These are phyloP conservation scores for Chalciporus piperatus DNA, from an alignment of 768 basidiomycete genomes.

Conservation along the genomic window DNA sequence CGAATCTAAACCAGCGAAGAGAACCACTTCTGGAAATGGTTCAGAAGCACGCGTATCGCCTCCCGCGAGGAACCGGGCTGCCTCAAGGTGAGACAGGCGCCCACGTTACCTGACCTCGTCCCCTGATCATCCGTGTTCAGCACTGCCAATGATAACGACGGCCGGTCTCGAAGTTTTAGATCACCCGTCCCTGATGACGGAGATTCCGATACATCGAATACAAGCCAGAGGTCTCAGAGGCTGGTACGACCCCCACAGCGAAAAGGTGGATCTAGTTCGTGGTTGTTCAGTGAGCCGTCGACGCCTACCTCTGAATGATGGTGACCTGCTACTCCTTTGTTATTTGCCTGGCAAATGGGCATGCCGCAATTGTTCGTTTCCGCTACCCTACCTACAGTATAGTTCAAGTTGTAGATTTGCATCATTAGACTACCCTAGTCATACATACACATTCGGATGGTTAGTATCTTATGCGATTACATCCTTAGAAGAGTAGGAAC, in stretches of 20 bases:
- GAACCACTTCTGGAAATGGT: neutral
- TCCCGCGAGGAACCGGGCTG: conserved; percentile 17
- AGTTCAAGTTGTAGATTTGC: neutral
- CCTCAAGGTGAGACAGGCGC: conserved; percentile 12
- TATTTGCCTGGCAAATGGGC: too few relatives aligned
- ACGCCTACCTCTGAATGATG: conserved; percentile 5
- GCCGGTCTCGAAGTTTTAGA: conserved; percentile 14
- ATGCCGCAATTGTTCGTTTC: neutral
- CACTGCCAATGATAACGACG: neutral
- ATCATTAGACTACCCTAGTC: neutral
- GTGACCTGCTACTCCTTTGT: neutral
- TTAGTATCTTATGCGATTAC: too few relatives aligned
- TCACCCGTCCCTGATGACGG: neutral
- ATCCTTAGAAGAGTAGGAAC: too few relatives aligned
- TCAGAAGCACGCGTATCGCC: conserved; percentile 7
- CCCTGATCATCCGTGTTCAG: conserved; percentile 1
- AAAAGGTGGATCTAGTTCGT: neutral
- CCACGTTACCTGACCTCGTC: neutral
- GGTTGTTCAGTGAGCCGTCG: conserved; percentile 15
- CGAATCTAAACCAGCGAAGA: neutral
- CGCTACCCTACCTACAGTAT: neutral
- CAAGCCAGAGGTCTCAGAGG: conserved; percentile 9
- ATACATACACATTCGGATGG: too few relatives aligned
- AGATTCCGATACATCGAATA: conserved; percentile 23
- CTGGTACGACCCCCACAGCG: conserved; percentile 2